Evolutionary conservation across 768 basidiomycete species (phyloP), one percentile per base, ranked within the genome.

Genomic region (Boletus subcaerulescens): DNA sequence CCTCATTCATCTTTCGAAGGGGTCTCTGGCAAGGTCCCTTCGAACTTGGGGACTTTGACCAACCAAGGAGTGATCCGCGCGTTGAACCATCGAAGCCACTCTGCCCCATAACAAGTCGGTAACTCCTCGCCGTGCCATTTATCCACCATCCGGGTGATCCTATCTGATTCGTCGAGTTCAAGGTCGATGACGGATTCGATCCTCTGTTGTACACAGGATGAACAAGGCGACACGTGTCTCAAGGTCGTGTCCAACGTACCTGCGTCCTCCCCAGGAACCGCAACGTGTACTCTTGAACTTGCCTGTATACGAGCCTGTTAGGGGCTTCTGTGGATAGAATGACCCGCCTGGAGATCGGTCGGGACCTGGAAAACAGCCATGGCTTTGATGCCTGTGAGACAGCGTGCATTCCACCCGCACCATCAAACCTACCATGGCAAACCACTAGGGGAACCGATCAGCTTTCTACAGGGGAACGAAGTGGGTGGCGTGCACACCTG

Each of bases 301-400:
- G 45, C 33, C 5, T 11, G 11, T 55, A 32, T 10, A 32, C 36
- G 32, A 40, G 11, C 22, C 41, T 24, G 35, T 55, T 40, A 7
- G 38, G 44, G 13, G 5, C 18, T 36, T 45, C 24, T 13, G 35
- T 55, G 11, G 38, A 40, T n/a, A 15, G 2, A 3, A 41, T n/a
- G 24, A 33, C 33, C 26, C 84, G 79, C 38, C 69, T 74, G 12
- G 77, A 76, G 13, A 83, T 58, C 8, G 75, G 79, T 54, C 77
- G 76, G 3, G 84, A 81, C 32, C 74, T 72, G 5, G 80, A 73
- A 57, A 81, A 79, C 5, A 53, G 7, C 38, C 38, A 53, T 15
- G 12, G 31, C 36, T 53, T 33, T 32, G 11, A 46, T 32, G 38
- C 32, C 36, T 1, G 36, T 32, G 51, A 39, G 36, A 29, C 1